Base-by-base conservation (phyloP, 495 filamentous ascomycete genomes). In the Trichoderma virens region DNA sequence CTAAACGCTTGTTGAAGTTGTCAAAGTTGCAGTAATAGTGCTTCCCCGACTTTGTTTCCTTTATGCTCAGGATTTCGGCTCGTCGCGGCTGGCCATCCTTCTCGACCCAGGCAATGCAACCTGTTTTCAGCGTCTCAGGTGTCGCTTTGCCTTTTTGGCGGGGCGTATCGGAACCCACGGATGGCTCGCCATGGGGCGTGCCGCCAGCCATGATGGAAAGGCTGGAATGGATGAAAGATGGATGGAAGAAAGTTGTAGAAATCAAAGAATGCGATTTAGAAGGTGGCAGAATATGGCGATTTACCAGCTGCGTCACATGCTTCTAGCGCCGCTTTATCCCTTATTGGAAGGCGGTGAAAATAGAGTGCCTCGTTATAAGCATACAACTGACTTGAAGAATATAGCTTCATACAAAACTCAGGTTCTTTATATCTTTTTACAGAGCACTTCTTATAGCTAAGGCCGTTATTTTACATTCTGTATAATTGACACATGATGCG, bases 1-100 rank as follows among this genome's bases (percentile, higher is more conserved):
- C 94, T 20, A 98, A 83, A 79, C 94, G 94, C 72, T 98, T 98
- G 79, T 98, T 98, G 85, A 97, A 98, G 67, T 97, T 95, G 65
- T 97, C 91, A 75, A 98, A 98, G 74, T 98, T 96, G 69, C 96
- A 93, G 72, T 97, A 97, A 72, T 92, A 96, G 63, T 89, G 87
- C 60, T 88, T 86, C 5, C 89, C 86, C 67, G 90, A 91, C 69
- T 94, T 93, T 8, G 89, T 87, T 60, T 89, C 89, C 69, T 87
- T 84, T 51, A 97, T 93, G 30, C 89, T 91, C 14, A 98, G 76
- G 64, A 98, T 97, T 74, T 97, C 94, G 61, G 94, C 94, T 77
- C 91, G 92, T 61, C 94, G 87, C 63, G 88, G 80, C 72, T 92
- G 86, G 59, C 91, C 91, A 75, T 96, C 90, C 65, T 84, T 84